Percentiles rank a stretch among this genome's conserved stretches.
These are phyloP conservation scores for Cylindrodendrum hubeiense DNA, from an alignment of 2,329 filamentous ascomycete genomes.

Conservation along the genomic window DNA sequence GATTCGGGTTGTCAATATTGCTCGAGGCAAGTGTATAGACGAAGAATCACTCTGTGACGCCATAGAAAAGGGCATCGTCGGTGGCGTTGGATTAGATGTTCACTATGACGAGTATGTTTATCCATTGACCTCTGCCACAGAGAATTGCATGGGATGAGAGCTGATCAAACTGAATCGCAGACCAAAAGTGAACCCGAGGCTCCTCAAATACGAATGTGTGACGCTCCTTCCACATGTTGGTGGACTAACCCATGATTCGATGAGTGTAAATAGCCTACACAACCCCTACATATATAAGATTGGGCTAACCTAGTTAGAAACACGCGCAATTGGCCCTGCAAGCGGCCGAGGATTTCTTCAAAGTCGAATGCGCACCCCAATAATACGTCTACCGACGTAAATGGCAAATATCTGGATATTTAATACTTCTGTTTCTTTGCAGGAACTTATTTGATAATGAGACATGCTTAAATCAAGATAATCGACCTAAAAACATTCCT, in stretches of 20 bases:
- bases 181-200: background rate
- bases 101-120: slow-evolving; percentile 7
- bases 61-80: background rate
- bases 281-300: no score
- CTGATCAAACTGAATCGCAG: background rate
- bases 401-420: no score
- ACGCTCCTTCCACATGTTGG: slow-evolving; percentile 10
- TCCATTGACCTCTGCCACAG: background rate
- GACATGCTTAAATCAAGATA: no score
- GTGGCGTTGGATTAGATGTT: slow-evolving; percentile 4
- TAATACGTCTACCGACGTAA: no score
- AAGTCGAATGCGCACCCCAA: no score
- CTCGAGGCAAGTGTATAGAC: slow-evolving; percentile 6
- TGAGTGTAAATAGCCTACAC: background rate
- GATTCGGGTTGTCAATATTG: slow-evolving; percentile 7
- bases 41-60: background rate
- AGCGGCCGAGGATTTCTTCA: no score
- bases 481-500: no score
- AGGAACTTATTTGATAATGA: no score
- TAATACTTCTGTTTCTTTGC: no score
- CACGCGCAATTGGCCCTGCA: background rate
- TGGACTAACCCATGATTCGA: background rate
- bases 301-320: background rate
- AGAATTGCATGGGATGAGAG: no score
- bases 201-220: background rate